phyloP scores from a whole-genome alignment of 1,284 basidiomycete genomes.

The Moesziomyces sp. region DNA sequence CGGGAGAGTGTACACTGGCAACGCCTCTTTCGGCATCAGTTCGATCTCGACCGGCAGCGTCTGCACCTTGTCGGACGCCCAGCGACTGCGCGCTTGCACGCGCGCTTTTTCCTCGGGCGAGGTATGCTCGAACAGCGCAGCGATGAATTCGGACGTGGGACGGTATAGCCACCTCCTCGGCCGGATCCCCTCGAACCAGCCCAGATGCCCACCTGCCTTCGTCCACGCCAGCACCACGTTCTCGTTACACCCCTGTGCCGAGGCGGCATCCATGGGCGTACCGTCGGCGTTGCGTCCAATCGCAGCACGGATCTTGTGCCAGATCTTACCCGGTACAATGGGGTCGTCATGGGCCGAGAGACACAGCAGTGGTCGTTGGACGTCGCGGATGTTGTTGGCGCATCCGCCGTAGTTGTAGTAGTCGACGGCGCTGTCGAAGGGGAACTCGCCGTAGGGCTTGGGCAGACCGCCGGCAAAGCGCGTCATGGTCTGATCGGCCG shows the following conservation, averaged over 20 bases:
- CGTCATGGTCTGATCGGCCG: conserved; percentile 75
- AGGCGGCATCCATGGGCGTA: conserved; percentile 64
- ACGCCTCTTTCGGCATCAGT: conserved; percentile 46
- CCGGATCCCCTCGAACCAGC: conserved; percentile 80
- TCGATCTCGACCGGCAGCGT: conserved; percentile 46
- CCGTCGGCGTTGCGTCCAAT: conserved; percentile 49
- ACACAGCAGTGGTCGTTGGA: conserved; percentile 73
- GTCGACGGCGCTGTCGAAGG: conserved; percentile 74
- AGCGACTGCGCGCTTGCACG: conserved; percentile 18
- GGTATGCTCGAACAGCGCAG: conserved; percentile 46
- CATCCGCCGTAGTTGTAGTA: conserved; percentile 76
- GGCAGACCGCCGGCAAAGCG: conserved; percentile 79
- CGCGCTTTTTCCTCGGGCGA: conserved; percentile 23
- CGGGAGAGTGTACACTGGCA: conserved; percentile 47
- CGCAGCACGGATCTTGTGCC: conserved; percentile 31
- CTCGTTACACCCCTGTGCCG: conserved; percentile 71
- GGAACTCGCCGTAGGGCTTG: conserved; percentile 55
- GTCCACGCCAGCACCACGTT: conserved; percentile 81
- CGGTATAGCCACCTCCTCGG: conserved; percentile 59
- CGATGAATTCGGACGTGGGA: conserved; percentile 56
- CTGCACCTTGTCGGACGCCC: conserved; percentile 28
- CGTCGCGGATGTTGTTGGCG: conserved; percentile 48
- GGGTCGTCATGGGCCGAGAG: conserved; percentile 94
- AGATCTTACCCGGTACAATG: conserved; percentile 72
- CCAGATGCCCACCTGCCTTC: conserved; percentile 86